Percentiles rank a stretch among this genome's conserved stretches.
phyloP scores from a whole-genome alignment of 2,329 filamentous ascomycete species.

The Apiospora malaysiana region DNA sequence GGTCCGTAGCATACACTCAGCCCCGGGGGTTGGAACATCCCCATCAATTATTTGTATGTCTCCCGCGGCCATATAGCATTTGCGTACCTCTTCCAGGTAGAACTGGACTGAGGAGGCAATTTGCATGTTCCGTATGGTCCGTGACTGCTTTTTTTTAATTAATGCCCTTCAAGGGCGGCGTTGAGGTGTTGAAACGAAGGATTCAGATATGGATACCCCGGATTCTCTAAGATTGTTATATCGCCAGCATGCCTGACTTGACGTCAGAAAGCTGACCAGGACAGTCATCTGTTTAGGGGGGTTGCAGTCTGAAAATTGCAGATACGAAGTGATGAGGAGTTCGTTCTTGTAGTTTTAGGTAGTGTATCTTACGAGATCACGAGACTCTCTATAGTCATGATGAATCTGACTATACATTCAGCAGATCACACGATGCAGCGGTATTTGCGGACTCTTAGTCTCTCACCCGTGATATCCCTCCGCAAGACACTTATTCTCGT shows the following conservation, averaged over 20 bases:
- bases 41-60: background rate
- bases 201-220: conserved; percentile 2
- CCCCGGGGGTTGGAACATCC: background rate
- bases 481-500: background rate
- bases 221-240: background rate
- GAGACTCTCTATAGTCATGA: background rate
- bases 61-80: background rate
- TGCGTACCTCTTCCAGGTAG: background rate
- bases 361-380: background rate
- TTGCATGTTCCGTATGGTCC: background rate
- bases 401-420: background rate
- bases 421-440: no score
- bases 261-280: background rate
- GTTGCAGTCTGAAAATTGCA: background rate
- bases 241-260: background rate
- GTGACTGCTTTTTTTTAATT: background rate
- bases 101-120: background rate
- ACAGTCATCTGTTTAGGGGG: background rate
- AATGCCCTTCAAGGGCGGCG: background rate
- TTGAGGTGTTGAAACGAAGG: background rate
- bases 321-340: background rate
- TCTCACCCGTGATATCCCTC: background rate
- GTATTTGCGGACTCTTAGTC: background rate
- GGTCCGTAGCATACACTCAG: background rate
- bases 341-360: background rate